Percentiles rank a stretch among this genome's conserved stretches.
These are phyloP conservation scores for Fusarium tanahbumbuense DNA, from an alignment of 2,329 filamentous ascomycete species.

Conservation along the genomic window DNA sequence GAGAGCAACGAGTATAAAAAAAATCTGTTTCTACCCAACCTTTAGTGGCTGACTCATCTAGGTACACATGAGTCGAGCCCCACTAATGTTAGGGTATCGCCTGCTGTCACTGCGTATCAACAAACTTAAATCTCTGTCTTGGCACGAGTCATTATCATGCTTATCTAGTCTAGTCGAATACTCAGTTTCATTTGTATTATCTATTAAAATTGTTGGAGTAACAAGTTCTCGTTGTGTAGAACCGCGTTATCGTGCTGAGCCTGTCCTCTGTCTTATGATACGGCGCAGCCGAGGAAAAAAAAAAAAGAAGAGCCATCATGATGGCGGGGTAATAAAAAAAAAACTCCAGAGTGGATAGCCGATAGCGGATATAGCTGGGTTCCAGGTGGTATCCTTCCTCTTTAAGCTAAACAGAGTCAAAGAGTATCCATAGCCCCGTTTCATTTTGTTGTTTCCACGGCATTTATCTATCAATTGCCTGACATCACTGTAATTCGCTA, in stretches of 20 bases:
- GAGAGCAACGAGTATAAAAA: slow-evolving; percentile 1
- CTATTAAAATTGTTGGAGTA: not conserved
- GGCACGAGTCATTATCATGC: not conserved
- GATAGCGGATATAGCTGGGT: slow-evolving; percentile 1
- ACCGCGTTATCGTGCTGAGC: not conserved
- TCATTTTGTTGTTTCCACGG: not conserved
- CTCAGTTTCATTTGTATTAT: not conserved
- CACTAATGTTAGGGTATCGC: slow-evolving; percentile 9
- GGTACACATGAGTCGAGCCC: not conserved
- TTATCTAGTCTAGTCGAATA: not conserved
- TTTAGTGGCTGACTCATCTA: slow-evolving; percentile 12
- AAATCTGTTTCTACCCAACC: slow-evolving; percentile 7
- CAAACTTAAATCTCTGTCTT: not conserved
- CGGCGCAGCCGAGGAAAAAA: not conserved
- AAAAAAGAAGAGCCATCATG: not conserved
- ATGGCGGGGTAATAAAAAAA: slow-evolving; percentile 6
- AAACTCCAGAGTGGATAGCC: slow-evolving; percentile 3
- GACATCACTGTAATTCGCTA: not conserved
- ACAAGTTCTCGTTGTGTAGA: not conserved
- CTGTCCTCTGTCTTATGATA: not conserved
- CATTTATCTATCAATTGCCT: not conserved
- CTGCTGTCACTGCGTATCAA: not conserved
- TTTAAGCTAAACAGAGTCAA: not conserved
- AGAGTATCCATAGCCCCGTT: not conserved
- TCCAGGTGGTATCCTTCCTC: not conserved